Percentiles rank a stretch among this genome's conserved stretches.
Conservation (phyloP, 805 yeast genomes). For the Candida maris region DNA sequence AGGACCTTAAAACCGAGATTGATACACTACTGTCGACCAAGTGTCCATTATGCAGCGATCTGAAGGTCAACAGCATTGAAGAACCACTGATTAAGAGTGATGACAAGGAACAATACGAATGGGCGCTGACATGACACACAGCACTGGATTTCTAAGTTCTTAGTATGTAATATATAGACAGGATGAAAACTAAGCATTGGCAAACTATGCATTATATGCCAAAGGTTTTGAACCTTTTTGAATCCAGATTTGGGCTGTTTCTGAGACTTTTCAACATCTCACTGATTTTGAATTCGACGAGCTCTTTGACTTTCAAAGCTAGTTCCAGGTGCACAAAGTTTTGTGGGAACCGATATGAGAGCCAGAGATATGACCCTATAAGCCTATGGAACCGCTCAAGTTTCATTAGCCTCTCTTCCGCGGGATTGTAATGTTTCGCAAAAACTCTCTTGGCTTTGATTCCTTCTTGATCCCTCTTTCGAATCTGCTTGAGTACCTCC, state of each 20-base stretch:
- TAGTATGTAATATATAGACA: neutral
- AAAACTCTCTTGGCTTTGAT: slow-evolving; percentile 14
- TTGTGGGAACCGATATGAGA: slow-evolving; percentile 81
- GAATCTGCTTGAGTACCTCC: slow-evolving; percentile 11
- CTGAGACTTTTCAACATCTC: slow-evolving; percentile 40
- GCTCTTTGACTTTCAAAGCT: slow-evolving; percentile 63
- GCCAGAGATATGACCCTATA: slow-evolving; percentile 74
- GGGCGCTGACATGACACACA: slow-evolving; percentile 40
- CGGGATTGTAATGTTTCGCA: slow-evolving; percentile 22
- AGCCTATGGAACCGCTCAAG: slow-evolving; percentile 68
- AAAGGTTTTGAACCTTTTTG: slow-evolving; percentile 19
- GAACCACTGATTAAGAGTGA: slow-evolving; percentile 48
- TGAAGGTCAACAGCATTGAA: slow-evolving; percentile 67
- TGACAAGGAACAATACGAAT: slow-evolving; percentile 39
- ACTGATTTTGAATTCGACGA: slow-evolving; percentile 62
- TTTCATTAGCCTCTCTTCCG: slow-evolving; percentile 30
- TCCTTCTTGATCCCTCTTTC: slow-evolving; percentile 13
- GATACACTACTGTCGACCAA: slow-evolving; percentile 58
- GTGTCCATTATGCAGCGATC: slow-evolving; percentile 76
- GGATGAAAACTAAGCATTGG: neutral
- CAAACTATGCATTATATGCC: neutral
- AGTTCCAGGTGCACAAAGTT: slow-evolving; percentile 72
- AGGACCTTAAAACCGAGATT: slow-evolving; percentile 41
- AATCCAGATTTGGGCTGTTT: slow-evolving; percentile 14
- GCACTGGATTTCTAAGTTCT: too few relatives aligned